phyloP scores from a whole-genome alignment of 768 basidiomycete species.

The Mycena pura region DNA sequence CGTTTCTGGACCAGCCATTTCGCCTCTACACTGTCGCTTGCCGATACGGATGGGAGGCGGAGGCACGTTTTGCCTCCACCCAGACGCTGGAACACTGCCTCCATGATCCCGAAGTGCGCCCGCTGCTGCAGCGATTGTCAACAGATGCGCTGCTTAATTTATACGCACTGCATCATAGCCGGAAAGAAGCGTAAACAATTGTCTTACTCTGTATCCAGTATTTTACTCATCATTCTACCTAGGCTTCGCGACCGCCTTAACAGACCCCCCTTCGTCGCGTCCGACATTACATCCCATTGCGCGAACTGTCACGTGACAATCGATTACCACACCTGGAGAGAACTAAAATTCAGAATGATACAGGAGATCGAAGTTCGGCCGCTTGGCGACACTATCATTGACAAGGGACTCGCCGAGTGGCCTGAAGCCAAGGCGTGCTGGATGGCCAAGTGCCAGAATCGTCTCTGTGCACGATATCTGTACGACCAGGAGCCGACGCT shows the following conservation, averaged over 20 bases:
- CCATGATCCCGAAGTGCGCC: slow-evolving; percentile 51
- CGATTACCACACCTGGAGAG: slow-evolving; percentile 69
- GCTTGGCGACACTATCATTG: slow-evolving; percentile 62
- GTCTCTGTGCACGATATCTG: slow-evolving; percentile 52
- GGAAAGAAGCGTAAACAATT: slow-evolving; percentile 50
- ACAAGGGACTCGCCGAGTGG: slow-evolving; percentile 59
- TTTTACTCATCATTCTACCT: not conserved
- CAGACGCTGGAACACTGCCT: slow-evolving; percentile 62
- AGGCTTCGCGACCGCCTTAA: slow-evolving; percentile 56
- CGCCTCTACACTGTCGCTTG: slow-evolving; percentile 61
- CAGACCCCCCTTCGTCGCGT: slow-evolving; percentile 62
- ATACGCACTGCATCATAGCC: slow-evolving; percentile 57
- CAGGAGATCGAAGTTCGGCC: slow-evolving; percentile 66
- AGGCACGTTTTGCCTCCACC: slow-evolving; percentile 59
- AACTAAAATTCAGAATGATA: slow-evolving; percentile 63
- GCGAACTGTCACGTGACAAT: slow-evolving; percentile 54
- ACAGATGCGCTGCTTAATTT: slow-evolving; percentile 60
- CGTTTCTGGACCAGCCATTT: slow-evolving; percentile 56
- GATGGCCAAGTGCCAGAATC: slow-evolving; percentile 58
- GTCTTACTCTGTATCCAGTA: not conserved
- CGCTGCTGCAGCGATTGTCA: slow-evolving; percentile 53
- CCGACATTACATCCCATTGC: slow-evolving; percentile 48
- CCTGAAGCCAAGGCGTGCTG: slow-evolving; percentile 66
- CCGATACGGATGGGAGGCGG: slow-evolving; percentile 65
- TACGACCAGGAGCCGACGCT: slow-evolving; percentile 55